Evolutionary conservation across 1,139 yeast species (phyloP).

Genomic region (Debaryomyces coudertii): DNA sequence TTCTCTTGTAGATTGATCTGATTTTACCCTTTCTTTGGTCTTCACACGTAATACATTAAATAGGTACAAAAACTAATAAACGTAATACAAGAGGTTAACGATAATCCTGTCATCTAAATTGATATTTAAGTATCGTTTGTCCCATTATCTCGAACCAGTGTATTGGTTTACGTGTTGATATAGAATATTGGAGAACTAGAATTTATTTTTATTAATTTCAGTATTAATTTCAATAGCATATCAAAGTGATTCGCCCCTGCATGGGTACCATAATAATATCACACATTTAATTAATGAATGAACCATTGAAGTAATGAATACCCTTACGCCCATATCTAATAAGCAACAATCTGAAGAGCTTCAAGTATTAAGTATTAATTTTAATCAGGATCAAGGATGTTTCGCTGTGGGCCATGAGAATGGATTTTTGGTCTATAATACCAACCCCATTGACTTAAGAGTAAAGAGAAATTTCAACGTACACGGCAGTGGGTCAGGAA

Average conservation of each 20-base stretch:
- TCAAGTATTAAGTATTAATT: conserved; percentile 59
- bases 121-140: neutral
- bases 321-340: conserved; percentile 35
- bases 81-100: neutral
- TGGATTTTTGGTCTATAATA: conserved; percentile 85
- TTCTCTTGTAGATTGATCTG: neutral
- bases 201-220: too few relatives aligned
- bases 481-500: conserved; percentile 50
- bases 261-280: neutral
- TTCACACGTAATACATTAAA: too few relatives aligned
- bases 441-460: conserved; percentile 83
- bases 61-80: conserved; percentile 9
- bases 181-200: neutral
- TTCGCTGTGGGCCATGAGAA: conserved; percentile 81
- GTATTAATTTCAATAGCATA: neutral
- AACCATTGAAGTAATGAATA: conserved; percentile 33
- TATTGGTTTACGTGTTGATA: neutral
- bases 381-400: conserved; percentile 91
- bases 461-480: conserved; percentile 61
- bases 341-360: conserved; percentile 29
- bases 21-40: too few relatives aligned
- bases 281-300: neutral
- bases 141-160: neutral
- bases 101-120: neutral
- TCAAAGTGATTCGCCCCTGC: conserved; percentile 3